Percentiles rank a stretch among this genome's conserved stretches.
Conservation (phyloP, 164 flowering plant species). For the grape (Vitis vinifera) region DNA sequence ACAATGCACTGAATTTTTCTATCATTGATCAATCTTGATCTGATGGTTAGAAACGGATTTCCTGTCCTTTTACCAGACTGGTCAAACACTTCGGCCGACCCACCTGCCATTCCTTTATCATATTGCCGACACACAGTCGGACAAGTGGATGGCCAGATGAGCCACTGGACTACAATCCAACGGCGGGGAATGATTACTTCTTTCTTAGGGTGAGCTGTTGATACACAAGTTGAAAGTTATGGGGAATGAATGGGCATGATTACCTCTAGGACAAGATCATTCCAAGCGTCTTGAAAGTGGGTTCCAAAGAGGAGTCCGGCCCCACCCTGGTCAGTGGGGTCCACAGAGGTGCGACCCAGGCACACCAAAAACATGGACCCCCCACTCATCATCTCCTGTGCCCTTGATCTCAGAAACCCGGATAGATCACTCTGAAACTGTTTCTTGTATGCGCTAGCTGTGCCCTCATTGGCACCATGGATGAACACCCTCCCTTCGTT, state of each 20-base stretch:
- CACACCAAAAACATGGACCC: constrained; percentile 90
- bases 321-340: constrained; percentile 91
- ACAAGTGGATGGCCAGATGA: constrained; percentile 15
- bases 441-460: constrained; percentile 63
- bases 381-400: constrained; percentile 59
- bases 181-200: no score
- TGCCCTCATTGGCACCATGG: constrained; percentile 64
- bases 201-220: neutral
- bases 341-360: constrained; percentile 70
- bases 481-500: constrained; percentile 78
- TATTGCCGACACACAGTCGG: constrained; percentile 17
- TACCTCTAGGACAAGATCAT: constrained; percentile 74
- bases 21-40: neutral
- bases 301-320: constrained; percentile 85
- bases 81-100: neutral
- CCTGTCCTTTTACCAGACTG: neutral
- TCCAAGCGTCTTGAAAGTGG: constrained; percentile 91
- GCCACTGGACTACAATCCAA: neutral
- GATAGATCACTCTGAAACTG: constrained; percentile 74
- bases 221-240: neutral
- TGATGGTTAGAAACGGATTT: neutral
- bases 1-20: neutral
- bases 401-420: constrained; percentile 51
- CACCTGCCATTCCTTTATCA: constrained; percentile 4
- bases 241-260: constrained; percentile 20